Evolutionary conservation across 495 filamentous ascomycete genomes (phyloP), one percentile per base, ranked within the genome.

Genomic region (Ascobolus immersus): DNA sequence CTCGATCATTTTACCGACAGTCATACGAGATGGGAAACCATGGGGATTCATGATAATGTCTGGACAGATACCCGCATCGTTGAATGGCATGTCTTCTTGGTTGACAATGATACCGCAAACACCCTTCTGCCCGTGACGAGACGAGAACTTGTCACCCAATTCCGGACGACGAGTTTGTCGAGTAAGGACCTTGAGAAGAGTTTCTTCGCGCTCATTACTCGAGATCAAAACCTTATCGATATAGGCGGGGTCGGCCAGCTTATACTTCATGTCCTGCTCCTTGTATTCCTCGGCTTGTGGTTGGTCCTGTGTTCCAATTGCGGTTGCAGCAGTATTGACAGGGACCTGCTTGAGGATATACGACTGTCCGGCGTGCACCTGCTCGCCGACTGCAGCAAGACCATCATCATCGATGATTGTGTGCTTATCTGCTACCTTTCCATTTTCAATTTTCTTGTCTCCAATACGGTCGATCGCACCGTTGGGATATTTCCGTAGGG

Each of bases 21-120:
- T 99, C 86, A 99, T 99, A 51, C 86, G 86, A 8, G 82, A 93
- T 5, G 86, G 86, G 63, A 99, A 94, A 67, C 89, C 86, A 55
- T 99, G 86, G 1, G 86, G 86, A 58, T 99, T 99, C 89, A 99
- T 99, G 68, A 99, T 99, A 47, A 99, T 86, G 51, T 99, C 86
- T 0, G 86, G 86, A 24, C 66, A 67, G 40, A 99, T 72, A 3
- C 86, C 89, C 23, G 65, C 58, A 53, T 94, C 84, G 6, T 74
- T 73, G 56, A 99, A 99, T 1, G 86, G 86, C 74, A 99, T 76
- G 50, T 99, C 86, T 41, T 80, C 79, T 53, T 93, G 81, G 28
- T 89, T 71, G 21, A 78, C 79, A 35, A 94, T 91, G 49, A 93
- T 84, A 25, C 86, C 86, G 1, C 86, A 79, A 13, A 94, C 89